These are phyloP conservation scores for Fraxinus floribunda DNA, from an alignment of 305 asterid species.

Conservation along the genomic window DNA sequence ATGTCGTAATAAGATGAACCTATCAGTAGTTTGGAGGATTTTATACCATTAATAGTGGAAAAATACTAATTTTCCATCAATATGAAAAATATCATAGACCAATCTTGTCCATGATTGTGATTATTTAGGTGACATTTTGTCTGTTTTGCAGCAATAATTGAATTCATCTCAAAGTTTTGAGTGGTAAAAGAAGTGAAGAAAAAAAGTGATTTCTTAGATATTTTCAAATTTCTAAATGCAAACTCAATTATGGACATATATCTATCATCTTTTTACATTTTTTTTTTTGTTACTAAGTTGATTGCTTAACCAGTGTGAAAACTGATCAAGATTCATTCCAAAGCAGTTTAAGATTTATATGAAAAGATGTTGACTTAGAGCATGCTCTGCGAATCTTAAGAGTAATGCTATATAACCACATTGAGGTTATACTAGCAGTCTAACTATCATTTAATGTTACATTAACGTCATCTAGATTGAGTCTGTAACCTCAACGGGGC, in stretches of 20 bases:
- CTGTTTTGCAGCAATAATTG: background rate
- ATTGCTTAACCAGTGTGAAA: background rate
- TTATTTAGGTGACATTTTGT: background rate
- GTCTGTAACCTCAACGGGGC: no score
- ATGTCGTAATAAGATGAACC: background rate
- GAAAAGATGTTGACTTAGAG: background rate
- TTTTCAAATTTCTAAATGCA: background rate
- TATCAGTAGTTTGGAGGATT: background rate
- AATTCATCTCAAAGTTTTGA: background rate
- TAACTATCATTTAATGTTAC: no score
- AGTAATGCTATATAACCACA: no score
- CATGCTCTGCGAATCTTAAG: background rate
- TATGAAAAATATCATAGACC: background rate
- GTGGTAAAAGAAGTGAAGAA: background rate
- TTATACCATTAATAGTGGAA: background rate
- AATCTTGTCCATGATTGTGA: background rate
- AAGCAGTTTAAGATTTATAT: background rate
- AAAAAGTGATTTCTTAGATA: background rate
- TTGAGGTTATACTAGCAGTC: no score
- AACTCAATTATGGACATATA: background rate
- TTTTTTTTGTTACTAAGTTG: background rate
- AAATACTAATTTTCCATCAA: background rate
- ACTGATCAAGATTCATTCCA: background rate
- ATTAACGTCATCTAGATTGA: no score
- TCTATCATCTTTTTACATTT: background rate